Conservation (phyloP, 495 filamentous ascomycete species). For the Massariosphaeria phaeospora region DNA sequence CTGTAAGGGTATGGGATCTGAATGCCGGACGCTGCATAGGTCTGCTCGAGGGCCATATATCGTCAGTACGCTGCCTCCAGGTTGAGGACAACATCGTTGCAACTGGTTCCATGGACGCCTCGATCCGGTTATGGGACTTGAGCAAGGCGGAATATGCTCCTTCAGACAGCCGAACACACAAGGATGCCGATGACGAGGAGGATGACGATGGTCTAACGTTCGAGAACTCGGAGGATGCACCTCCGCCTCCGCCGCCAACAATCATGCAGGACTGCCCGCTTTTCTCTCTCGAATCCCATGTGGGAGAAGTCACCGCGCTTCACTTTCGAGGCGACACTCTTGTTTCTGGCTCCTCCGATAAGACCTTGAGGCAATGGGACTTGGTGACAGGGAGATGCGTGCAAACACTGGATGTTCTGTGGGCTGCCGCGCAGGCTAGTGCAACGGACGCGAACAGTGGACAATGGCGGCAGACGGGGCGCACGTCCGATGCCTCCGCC, state of each 20-base stretch:
- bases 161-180: slow-evolving; percentile 60
- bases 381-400: slow-evolving; percentile 90
- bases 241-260: slow-evolving; percentile 58
- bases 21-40: slow-evolving; percentile 88
- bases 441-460: slow-evolving; percentile 33
- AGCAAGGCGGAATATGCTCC: slow-evolving; percentile 60
- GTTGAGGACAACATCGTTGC: slow-evolving; percentile 94
- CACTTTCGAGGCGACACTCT: slow-evolving; percentile 84
- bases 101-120: slow-evolving; percentile 93
- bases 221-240: slow-evolving; percentile 55
- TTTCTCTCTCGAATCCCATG: slow-evolving; percentile 81
- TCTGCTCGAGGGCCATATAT: slow-evolving; percentile 85
- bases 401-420: slow-evolving; percentile 97
- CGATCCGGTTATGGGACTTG: slow-evolving; percentile 92
- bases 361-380: slow-evolving; percentile 97
- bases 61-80: slow-evolving; percentile 87
- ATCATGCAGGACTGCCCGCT: slow-evolving; percentile 84
- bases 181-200: slow-evolving; percentile 57
- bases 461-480: slow-evolving; percentile 53
- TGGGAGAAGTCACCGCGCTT: slow-evolving; percentile 91
- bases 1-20: slow-evolving; percentile 95
- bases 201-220: slow-evolving; percentile 52
- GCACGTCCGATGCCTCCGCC: slow-evolving; percentile 61
- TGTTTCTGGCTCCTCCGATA: slow-evolving; percentile 93
- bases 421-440: slow-evolving; percentile 88